These are phyloP conservation scores for Hapsidospora chrysogenum DNA, from an alignment of 495 filamentous ascomycete genomes.

Conservation along the genomic window DNA sequence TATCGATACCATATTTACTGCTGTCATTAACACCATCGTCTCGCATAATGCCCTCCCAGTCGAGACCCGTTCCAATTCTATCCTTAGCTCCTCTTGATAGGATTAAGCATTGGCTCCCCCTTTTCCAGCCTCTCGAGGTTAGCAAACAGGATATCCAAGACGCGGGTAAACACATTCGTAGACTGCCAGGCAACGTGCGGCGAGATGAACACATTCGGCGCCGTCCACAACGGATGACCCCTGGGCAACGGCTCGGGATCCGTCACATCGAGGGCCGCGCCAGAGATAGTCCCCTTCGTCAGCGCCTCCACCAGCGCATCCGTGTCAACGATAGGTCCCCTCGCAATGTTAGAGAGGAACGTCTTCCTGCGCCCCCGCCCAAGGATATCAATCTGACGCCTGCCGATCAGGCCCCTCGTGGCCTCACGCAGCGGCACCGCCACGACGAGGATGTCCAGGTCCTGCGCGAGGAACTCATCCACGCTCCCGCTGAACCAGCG, in stretches of 20 bases:
- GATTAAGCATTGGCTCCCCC: too few relatives aligned
- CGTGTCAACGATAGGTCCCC: constrained; percentile 56
- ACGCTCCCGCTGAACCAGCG: constrained; percentile 59
- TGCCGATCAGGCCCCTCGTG: constrained; percentile 45
- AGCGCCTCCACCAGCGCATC: constrained; percentile 49
- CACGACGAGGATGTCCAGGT: constrained; percentile 62
- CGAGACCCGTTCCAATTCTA: too few relatives aligned
- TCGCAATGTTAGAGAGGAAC: constrained; percentile 57
- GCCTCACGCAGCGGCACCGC: constrained; percentile 46
- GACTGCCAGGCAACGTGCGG: constrained; percentile 61
- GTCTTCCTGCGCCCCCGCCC: constrained; percentile 27
- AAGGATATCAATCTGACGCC: constrained; percentile 51
- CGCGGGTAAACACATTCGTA: constrained; percentile 38
- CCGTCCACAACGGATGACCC: constrained; percentile 55
- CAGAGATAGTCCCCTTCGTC: constrained; percentile 39
- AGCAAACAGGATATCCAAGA: constrained; percentile 32
- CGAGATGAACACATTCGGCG: constrained; percentile 57
- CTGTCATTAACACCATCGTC: too few relatives aligned
- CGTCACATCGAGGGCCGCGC: constrained; percentile 71
- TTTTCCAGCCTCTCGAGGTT: constrained; percentile 15
- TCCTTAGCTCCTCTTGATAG: too few relatives aligned
- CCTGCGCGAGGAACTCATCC: constrained; percentile 47
- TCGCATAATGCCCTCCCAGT: too few relatives aligned
- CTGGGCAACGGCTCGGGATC: constrained; percentile 68
- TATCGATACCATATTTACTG: too few relatives aligned